Evolutionary conservation across 371 early-diverging fungal genomes (phyloP).

Genomic region (Rhizopus delemar): DNA sequence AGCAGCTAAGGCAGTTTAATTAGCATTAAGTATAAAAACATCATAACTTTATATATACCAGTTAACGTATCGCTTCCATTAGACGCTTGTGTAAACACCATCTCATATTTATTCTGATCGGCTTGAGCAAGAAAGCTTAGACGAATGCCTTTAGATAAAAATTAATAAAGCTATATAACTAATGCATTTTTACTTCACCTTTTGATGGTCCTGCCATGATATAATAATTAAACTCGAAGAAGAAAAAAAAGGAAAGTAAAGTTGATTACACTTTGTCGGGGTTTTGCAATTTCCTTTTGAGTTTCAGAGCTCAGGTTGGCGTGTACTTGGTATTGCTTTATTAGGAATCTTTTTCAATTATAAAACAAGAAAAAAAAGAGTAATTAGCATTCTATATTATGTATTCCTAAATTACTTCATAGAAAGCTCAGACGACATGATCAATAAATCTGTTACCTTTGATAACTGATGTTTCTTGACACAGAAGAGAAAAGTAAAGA

Average conservation of each 20-base stretch:
- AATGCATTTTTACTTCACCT: background rate
- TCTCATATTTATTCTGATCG: conserved; percentile 50
- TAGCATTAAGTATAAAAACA: background rate
- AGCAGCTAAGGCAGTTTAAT: conserved; percentile 28
- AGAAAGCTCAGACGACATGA: no score
- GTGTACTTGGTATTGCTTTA: no score
- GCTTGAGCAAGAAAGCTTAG: conserved; percentile 48
- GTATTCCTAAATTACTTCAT: no score
- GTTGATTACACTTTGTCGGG: conserved; percentile 1
- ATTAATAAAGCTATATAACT: conserved; percentile 1
- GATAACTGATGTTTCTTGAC: no score
- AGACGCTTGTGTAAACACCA: conserved; percentile 45
- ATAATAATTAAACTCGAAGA: conserved; percentile 6
- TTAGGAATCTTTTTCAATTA: background rate
- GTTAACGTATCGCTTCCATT: conserved; percentile 29
- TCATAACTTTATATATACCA: conserved; percentile 24
- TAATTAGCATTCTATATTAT: no score
- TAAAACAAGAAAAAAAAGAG: no score
- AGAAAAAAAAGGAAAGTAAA: background rate
- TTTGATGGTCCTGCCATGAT: conserved; percentile 34
- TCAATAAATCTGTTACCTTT: no score
- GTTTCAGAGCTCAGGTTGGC: no score
- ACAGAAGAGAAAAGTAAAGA: no score
- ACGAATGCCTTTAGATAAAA: conserved; percentile 31
- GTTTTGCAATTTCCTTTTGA: background rate